These are phyloP conservation scores for Aspergillus asperescens DNA, from an alignment of 495 filamentous ascomycete species.

Conservation along the genomic window DNA sequence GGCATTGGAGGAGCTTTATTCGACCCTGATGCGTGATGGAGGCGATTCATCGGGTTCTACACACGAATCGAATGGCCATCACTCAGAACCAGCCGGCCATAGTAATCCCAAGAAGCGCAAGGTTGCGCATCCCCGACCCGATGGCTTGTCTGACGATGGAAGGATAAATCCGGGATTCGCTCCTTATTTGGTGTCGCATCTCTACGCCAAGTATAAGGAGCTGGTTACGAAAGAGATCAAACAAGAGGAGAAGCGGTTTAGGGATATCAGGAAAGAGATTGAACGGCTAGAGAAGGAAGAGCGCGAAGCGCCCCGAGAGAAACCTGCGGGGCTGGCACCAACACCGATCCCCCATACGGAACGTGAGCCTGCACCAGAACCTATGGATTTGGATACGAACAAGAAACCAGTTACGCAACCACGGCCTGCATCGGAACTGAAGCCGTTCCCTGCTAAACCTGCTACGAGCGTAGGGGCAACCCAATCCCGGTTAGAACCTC, in stretches of 20 bases:
- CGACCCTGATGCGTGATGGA: conserved; percentile 71
- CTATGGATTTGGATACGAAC: conserved; percentile 36
- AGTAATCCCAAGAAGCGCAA: conserved; percentile 66
- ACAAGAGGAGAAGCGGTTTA: conserved; percentile 66
- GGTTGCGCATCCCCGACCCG: conserved; percentile 56
- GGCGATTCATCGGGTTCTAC: conserved; percentile 29
- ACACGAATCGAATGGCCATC: conserved; percentile 25
- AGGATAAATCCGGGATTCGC: conserved; percentile 60
- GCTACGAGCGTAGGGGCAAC: conserved; percentile 14
- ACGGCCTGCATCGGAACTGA: not conserved
- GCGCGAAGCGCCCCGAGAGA: conserved; percentile 36
- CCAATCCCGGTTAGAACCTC: conserved; percentile 21
- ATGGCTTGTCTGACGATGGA: conserved; percentile 57
- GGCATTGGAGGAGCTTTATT: conserved; percentile 69
- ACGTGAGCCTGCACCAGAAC: conserved; percentile 25
- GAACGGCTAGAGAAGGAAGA: conserved; percentile 58
- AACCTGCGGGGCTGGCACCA: conserved; percentile 2
- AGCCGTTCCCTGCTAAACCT: conserved; percentile 10
- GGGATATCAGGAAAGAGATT: conserved; percentile 59
- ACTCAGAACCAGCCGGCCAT: conserved; percentile 24
- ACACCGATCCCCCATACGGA: conserved; percentile 21
- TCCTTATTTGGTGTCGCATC: conserved; percentile 59
- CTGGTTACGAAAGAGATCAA: conserved; percentile 62
- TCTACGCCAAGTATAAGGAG: conserved; percentile 71
- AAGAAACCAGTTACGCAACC: conserved; percentile 15